phyloP scores from a whole-genome alignment of 768 basidiomycete species.

The Mycena filopes region DNA sequence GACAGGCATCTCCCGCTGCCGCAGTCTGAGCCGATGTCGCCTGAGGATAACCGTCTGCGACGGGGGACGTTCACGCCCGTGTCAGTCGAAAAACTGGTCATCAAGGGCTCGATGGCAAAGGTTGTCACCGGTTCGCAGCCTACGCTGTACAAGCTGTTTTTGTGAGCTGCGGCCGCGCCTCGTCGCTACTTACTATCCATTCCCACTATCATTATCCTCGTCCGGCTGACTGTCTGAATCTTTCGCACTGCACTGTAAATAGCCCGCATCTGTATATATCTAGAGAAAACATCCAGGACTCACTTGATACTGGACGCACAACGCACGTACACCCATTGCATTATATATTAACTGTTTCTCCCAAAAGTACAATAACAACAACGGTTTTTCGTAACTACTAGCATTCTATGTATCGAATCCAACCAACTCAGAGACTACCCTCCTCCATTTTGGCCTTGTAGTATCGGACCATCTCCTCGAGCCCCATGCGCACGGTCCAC shows the following conservation, averaged over 20 bases:
- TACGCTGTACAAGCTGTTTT: conserved; percentile 41
- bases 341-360: background rate
- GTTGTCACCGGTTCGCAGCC: conserved; percentile 49
- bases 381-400: conserved; percentile 10
- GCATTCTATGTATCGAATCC: conserved; percentile 6
- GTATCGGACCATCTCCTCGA: conserved; percentile 95
- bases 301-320: too few relatives aligned
- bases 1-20: conserved; percentile 43
- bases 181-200: too few relatives aligned
- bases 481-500: conserved; percentile 92
- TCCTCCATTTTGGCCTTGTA: conserved; percentile 92
- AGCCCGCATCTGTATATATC: conserved; percentile 13
- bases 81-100: conserved; percentile 58
- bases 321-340: background rate
- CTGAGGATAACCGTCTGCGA: conserved; percentile 52
- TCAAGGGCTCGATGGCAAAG: conserved; percentile 67
- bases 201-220: too few relatives aligned
- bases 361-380: conserved; percentile 21
- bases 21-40: conserved; percentile 50
- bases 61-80: conserved; percentile 49
- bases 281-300: too few relatives aligned
- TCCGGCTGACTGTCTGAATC: too few relatives aligned
- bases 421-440: conserved; percentile 68
- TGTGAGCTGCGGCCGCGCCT: conserved; percentile 6
- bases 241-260: conserved; percentile 7